Conservation (phyloP, 1,139 yeast species). For the Candida smagusa region DNA sequence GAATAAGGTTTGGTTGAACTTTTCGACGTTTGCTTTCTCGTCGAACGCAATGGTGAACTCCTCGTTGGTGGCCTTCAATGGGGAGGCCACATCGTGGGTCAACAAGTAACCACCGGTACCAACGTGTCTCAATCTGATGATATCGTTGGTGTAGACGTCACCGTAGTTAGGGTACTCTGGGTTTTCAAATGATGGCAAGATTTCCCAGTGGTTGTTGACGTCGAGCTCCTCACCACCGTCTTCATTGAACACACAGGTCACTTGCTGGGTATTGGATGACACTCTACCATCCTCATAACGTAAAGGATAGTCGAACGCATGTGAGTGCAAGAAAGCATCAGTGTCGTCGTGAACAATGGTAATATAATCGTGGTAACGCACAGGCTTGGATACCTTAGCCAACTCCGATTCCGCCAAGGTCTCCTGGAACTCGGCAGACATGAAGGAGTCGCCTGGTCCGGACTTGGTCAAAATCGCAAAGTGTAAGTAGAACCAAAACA, state of each 20-base stretch:
- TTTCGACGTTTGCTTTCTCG: constrained; percentile 50
- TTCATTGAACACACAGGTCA: constrained; percentile 57
- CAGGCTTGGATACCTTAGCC: constrained; percentile 66
- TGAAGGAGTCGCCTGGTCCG: constrained; percentile 94
- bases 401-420: constrained; percentile 80
- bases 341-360: constrained; percentile 80
- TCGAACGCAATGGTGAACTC: constrained; percentile 45
- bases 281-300: constrained; percentile 96
- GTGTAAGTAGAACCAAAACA: constrained; percentile 93
- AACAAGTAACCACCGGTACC: constrained; percentile 74
- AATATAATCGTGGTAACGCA: constrained; percentile 71
- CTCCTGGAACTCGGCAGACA: constrained; percentile 93
- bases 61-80: constrained; percentile 19
- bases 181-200: constrained; percentile 53
- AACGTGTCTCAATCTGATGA: constrained; percentile 77
- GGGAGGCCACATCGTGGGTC: constrained; percentile 95
- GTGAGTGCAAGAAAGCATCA: constrained; percentile 78
- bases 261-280: constrained; percentile 94
- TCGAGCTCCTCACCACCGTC: constrained; percentile 39
- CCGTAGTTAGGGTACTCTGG: constrained; percentile 7
- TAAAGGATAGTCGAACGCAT: constrained; percentile 67
- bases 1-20: constrained; percentile 76
- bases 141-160: constrained; percentile 52
- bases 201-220: constrained; percentile 80
- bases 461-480: constrained; percentile 76